A percentile compares a stretch with the other conserved stretches of the same genome.
Evolutionary conservation across 2,329 filamentous ascomycete species (phyloP).

Genomic region (Scedosporium dehoogii): DNA sequence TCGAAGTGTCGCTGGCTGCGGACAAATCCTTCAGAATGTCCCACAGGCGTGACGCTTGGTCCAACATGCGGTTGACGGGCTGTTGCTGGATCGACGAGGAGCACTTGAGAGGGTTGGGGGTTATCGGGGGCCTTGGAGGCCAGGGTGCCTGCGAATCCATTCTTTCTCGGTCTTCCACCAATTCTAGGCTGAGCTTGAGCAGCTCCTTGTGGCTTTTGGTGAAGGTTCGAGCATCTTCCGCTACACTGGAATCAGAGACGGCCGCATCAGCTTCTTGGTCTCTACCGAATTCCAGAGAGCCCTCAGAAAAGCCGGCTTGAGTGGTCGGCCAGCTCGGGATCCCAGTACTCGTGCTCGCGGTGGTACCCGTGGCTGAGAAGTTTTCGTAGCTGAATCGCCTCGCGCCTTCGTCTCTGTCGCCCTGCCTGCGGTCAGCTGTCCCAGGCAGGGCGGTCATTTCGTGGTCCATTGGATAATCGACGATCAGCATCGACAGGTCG

Average conservation of each 20-base stretch:
- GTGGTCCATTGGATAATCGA: constrained; percentile 3
- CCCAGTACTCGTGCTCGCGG: not conserved
- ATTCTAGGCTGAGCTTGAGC: constrained; percentile 2
- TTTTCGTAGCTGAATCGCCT: constrained; percentile 3
- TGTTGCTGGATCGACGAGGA: constrained; percentile 4
- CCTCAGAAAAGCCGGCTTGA: not conserved
- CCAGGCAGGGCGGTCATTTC: not conserved
- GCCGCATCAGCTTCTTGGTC: not conserved
- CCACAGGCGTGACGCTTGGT: constrained; percentile 1
- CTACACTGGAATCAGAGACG: not conserved
- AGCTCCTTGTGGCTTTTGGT: constrained; percentile 1
- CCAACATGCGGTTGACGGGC: constrained; percentile 4
- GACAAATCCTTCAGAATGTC: constrained; percentile 3
- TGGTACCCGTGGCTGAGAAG: not conserved
- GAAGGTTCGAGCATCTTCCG: not conserved
- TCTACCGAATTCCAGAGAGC: not conserved
- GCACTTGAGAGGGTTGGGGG: constrained; percentile 1
- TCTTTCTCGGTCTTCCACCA: constrained; percentile 3
- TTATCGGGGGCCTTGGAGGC: constrained; percentile 1
- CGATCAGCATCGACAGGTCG: not conserved
- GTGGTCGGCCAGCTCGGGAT: constrained; percentile 4
- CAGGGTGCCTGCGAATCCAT: constrained; percentile 1
- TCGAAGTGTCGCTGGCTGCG: not conserved
- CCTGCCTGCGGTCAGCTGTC: not conserved
- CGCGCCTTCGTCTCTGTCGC: not conserved